Evolutionary conservation across 1,284 basidiomycete species (phyloP), one percentile per base, ranked within the genome.

Genomic region (Coniferiporia sulphurascens): DNA sequence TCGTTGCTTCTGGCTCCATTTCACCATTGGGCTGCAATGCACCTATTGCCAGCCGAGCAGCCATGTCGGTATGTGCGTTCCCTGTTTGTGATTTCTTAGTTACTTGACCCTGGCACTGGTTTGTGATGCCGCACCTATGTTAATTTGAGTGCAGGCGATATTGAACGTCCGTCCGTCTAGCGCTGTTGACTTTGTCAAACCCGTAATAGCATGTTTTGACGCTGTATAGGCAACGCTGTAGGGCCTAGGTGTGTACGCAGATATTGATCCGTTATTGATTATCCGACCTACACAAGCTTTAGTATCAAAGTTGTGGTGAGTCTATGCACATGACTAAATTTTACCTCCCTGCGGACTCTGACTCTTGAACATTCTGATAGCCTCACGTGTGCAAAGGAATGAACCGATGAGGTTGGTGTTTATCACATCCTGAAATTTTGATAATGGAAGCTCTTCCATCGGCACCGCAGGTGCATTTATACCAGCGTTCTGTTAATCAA

Each of bases 231-330:
- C 79, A 4, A 76, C 75, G 0, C 84, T 79, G 65, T 83, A 72
- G 2, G 87, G 89, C 32, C 91, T 79, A 1, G 91, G 91, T 0
- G 83, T 77, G 63, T 87, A 81, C 0, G 90, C 88, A 0, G 88
- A 84, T 58, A 93, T 80, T 43, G 86, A 90, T 6, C 90, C 89
- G 65, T 93, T 92, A 74, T 93, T 93, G 72, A 93, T 87, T 65
- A 94, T 89, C 12, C 88, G 80, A 2, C 84, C 84, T 84, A 62
- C 36, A 17, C 41, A 8, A 12, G 19, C 43, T 56, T 55, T 49
- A 15, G 17, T 27, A 8, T 17, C 22, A 22, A 44, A 41, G 27
- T 53, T 44, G 19, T 46, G 27, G 7, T 27, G 27, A 43, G 9
- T 22, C n/a, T 1, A 48, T 10, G 19, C 15, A 34, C 17, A 48